phyloP scores from a whole-genome alignment of 164 flowering plant genomes.

The Stephania yunnanensis region DNA sequence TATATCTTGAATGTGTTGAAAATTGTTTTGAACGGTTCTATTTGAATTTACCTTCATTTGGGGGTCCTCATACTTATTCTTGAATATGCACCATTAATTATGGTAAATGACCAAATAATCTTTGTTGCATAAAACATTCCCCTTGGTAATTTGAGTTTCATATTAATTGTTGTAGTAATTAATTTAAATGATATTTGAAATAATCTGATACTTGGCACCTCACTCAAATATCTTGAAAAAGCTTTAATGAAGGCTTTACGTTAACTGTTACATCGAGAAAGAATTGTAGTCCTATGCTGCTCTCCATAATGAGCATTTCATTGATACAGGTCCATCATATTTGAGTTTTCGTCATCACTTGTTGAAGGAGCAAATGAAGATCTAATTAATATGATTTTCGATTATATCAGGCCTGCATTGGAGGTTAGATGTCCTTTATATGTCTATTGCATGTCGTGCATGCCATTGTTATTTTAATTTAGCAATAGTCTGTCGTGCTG shows the following conservation, averaged over 20 bases:
- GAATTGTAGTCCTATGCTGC: neutral
- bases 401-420: conserved; percentile 34
- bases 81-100: neutral
- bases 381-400: conserved; percentile 52
- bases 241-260: neutral
- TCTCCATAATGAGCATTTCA: neutral
- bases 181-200: too few relatives aligned
- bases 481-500: neutral
- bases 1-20: neutral
- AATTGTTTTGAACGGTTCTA: too few relatives aligned
- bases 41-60: too few relatives aligned
- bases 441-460: neutral
- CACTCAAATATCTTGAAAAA: neutral
- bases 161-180: too few relatives aligned
- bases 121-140: neutral
- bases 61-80: neutral
- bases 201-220: too few relatives aligned
- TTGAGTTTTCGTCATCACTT: conserved; percentile 66
- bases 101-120: neutral
- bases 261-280: neutral
- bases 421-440: conserved; percentile 35
- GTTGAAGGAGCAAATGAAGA: conserved; percentile 71
- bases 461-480: neutral
- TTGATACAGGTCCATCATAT: conserved; percentile 41
- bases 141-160: neutral